Base-by-base conservation (phyloP, 2,329 filamentous ascomycete genomes). In the Hymenoscyphus scutula region DNA sequence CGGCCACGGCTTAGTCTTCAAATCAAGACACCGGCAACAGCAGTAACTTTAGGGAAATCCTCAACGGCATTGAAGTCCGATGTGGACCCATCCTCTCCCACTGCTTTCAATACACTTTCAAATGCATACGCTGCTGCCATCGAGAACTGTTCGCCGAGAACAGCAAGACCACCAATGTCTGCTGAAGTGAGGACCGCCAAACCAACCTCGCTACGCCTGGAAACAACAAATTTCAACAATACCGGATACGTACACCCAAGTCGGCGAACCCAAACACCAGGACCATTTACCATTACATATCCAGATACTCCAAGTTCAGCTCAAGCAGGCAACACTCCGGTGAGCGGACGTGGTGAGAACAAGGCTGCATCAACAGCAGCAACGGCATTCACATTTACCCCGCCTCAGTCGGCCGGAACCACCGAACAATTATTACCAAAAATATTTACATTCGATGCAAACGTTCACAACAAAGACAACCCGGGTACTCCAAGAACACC, bases 71-170 rank as follows among this genome's bases (percentile, higher is more conserved):
- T 82, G 53, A 74, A 74, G 61, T 56, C 78, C 25, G 77, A 79
- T 58, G 74, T 83, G 45, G 81, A 87, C 68, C 81, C 83, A 32
- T 82, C 79, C 62, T 86, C 85, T 34, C 84, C 84, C 3, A 88
- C 86, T 1, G 78, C 84, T 25, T 87, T 87, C 76, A 88, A 88
- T 74, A 88, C 86, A 1, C 79, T 88, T 45, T 86, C 85, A 60
- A 88, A 88, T 74, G 82, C 85, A 64, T 88, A 88, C 70, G 81
- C 83, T 29, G 84, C 82, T 2, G 83, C 85, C 64, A 86, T 88
- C 59, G 84, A 86, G 73, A 81, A 84, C 64, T 80, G 82, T 30
- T 81, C 83, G 1, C 81, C 83, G 2, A 69, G 77, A 38, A 78
- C 78, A 51, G 72, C 78, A 53, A 69, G 58, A 32, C 68, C 70